These are phyloP conservation scores for Phaeosphaeriaceae sp. DNA, from an alignment of 2,329 filamentous ascomycete species.

Conservation along the genomic window DNA sequence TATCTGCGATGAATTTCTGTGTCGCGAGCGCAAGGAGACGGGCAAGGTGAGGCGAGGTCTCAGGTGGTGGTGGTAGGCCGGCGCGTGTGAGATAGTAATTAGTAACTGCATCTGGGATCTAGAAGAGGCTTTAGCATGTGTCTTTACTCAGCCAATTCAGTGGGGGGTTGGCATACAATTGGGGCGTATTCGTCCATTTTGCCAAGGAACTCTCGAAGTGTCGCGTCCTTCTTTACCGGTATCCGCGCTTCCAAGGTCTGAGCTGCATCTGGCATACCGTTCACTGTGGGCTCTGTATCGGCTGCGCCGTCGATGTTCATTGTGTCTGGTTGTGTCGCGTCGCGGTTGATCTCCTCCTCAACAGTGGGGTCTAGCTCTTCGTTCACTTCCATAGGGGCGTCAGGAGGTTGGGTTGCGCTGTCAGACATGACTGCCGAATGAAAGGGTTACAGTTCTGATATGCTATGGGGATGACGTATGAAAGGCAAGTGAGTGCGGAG, in stretches of 20 bases:
- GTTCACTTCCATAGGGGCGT: conserved; percentile 39
- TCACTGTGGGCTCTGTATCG: conserved; percentile 42
- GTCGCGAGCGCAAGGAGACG: conserved; percentile 96
- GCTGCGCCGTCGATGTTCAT: conserved; percentile 52
- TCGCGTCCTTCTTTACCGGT: conserved; percentile 87
- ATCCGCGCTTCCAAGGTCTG: conserved; percentile 66
- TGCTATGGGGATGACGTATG: conserved; percentile 10
- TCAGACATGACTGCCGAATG: conserved; percentile 39
- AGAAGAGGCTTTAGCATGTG: conserved; percentile 15
- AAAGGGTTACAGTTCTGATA: neutral
- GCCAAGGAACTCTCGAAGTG: conserved; percentile 85
- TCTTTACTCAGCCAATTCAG: neutral
- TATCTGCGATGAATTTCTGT: conserved; percentile 97
- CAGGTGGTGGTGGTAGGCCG: conserved; percentile 88
- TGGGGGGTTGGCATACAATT: conserved; percentile 69
- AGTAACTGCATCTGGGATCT: conserved; percentile 98
- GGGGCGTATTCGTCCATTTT: conserved; percentile 99
- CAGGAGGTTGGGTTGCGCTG: conserved; percentile 33
- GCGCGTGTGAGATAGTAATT: conserved; percentile 98
- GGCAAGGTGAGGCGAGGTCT: conserved; percentile 87
- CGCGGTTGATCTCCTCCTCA: conserved; percentile 50
- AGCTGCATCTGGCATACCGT: conserved; percentile 52
- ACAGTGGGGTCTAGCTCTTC: conserved; percentile 51
- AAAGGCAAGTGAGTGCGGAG: conserved; percentile 4
- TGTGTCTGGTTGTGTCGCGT: conserved; percentile 44